Base-by-base conservation (phyloP, 2,329 filamentous ascomycete genomes). In the Xylariaceae sp. region DNA sequence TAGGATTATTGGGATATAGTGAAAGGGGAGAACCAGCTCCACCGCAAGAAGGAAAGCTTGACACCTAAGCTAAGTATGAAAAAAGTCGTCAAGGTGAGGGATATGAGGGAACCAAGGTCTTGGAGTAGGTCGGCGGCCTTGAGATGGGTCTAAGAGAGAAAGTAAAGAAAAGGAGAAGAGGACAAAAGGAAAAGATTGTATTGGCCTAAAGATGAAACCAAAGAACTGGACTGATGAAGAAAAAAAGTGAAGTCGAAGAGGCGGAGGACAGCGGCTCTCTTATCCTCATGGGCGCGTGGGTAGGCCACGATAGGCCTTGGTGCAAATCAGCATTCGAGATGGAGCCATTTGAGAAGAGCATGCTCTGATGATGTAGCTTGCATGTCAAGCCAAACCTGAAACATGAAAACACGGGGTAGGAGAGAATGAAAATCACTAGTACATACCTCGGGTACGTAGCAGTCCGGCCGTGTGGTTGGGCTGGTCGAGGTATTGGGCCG, bases 21-120 rank as follows among this genome's bases (percentile, higher is more conserved):
- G 41, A 55, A 49, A 25, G 39, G 35, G 57, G 59, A 63, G 60
- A 55, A 55, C 62, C 62, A 55, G 62, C 62, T 64, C 60, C 59
- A 52, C 42, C 32, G 37, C 39, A 40, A 39, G 22, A 20, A 34
- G 7, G 46, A 19, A 48, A 38, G 40, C 10, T 48, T 38, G 43
- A 48, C 35, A 39, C 44, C 37, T 23, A 42, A 35, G 35, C 49
- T 55, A 48, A 48, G 54, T 52, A 58, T 47, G 48, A 48, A 44
- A 40, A 45, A 42, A 22, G 44, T 45, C 43, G 48, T 36, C 7
- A 22, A 42, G 55, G 60, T 55, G 55, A 56, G 44, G 49, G 39
- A 47, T n/a, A n/a, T n/a, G 52, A 58, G 58, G 45, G 44, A 55
- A 49, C 46, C 52, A 42, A 55, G 59, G 48, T 59, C 50, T 48